Conservation (phyloP, 345 rosid species). For the Leavenworthia alabamica region DNA sequence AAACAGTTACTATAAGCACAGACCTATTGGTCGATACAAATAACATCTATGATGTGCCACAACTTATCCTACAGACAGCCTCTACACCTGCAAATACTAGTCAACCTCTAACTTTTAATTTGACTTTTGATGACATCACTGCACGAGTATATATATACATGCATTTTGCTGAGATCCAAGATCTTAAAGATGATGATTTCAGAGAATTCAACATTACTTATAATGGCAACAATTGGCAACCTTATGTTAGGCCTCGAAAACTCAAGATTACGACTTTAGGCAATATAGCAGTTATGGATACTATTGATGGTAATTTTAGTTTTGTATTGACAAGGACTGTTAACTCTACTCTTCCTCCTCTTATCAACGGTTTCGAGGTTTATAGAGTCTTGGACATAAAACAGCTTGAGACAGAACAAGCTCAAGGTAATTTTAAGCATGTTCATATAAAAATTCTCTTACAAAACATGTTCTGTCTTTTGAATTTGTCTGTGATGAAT, state of each 20-base stretch:
- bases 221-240: conserved; percentile 2
- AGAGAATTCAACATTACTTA: conserved; percentile 31
- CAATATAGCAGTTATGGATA: neutral
- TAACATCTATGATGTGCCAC: conserved; percentile 16
- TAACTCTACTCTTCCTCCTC: conserved; percentile 34
- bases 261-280: conserved; percentile 18
- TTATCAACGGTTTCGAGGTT: conserved; percentile 40
- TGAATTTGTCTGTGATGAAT: neutral
- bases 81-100: conserved; percentile 20
- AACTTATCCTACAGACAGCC: conserved; percentile 27
- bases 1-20: too few relatives aligned
- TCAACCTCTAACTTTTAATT: neutral
- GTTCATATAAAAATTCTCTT: neutral
- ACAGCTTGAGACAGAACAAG: conserved; percentile 21
- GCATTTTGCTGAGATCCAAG: conserved; percentile 43
- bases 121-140: neutral
- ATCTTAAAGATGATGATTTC: conserved; percentile 10
- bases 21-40: too few relatives aligned
- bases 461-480: too few relatives aligned
- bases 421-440: conserved; percentile 27
- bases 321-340: conserved; percentile 18
- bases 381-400: conserved; percentile 16
- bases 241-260: conserved; percentile 21
- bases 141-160: conserved; percentile 27
- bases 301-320: conserved; percentile 3